Base-by-base conservation (phyloP, 345 rosid genomes). In the Melaleuca quinquenervia region DNA sequence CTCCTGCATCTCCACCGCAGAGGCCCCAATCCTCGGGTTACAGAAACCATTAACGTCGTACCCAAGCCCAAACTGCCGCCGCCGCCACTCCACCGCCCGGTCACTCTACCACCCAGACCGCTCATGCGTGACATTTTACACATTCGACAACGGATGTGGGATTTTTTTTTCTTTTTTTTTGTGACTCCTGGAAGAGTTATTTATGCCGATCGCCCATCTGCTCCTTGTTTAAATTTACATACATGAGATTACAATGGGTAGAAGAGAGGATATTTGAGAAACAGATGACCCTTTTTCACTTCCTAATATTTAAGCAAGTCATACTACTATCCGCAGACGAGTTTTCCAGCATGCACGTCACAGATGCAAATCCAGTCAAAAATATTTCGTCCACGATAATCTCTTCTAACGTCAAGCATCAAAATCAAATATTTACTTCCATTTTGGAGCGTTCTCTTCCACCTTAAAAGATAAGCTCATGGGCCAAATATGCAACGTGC, bases 131-230 rank as follows among this genome's bases (percentile, higher is more conserved):
- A 27, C 41, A 14, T 20, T 62, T 13, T 41, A 14, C 75, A 32
- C 22, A 1, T 64, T 32, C 78, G 6, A 3, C 0, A 2, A 64
- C 45, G 6, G 0, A 64, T 1, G 44, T 11, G 16, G 22, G 21
- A 62, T 15, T 16, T 44, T 29, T n/a, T n/a, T n/a, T n/a, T n/a
- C n/a, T n/a, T n/a, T n/a, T n/a, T n/a, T 13, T 15, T 8, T 11
- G 16, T 41, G 45, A 32, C 12, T 22, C 45, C 27, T 45, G 18
- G 22, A 16, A 32, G 78, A 12, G 6, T 15, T 18, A 29, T 29
- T 62, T 27, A 15, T 5, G 21, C 11, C 7, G 45, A 16, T 32
- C 45, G 1, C 22, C 3, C 22, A 21, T 64, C 41, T 16, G 22
- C 45, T 15, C 11, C 12, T 64, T 29, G 10, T 8, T n/a, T n/a